phyloP scores from a whole-genome alignment of 2,329 filamentous ascomycete genomes.

The Fusarium sp. region DNA sequence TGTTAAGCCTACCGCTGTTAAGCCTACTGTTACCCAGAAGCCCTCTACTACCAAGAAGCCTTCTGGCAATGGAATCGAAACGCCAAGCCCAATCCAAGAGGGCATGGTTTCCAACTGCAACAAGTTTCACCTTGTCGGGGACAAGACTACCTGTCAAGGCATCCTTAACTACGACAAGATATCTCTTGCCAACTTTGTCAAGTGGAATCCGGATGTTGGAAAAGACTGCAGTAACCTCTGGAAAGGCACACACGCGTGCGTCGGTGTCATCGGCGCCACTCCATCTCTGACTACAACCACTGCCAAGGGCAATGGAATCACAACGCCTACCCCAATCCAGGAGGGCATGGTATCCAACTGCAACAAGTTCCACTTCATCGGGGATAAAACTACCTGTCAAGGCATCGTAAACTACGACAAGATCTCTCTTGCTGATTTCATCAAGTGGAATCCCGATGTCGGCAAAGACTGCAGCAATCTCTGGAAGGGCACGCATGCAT shows the following conservation, averaged over 20 bases:
- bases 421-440: constrained; percentile 4
- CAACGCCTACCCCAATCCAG: not conserved
- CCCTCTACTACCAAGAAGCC: not conserved
- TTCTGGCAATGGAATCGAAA: not conserved
- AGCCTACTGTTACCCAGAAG: not conserved
- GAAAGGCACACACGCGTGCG: not conserved
- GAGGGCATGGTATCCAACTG: constrained; percentile 10
- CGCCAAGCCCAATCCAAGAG: not conserved
- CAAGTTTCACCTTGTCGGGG: not conserved
- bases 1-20: too few relatives aligned
- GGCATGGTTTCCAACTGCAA: constrained; percentile 16
- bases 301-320: not conserved
- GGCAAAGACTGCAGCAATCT: not conserved
- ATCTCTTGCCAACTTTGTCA: not conserved
- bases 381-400: not conserved
- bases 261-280: not conserved
- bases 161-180: constrained; percentile 11
- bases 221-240: not conserved
- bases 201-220: constrained; percentile 12
- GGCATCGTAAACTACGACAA: constrained; percentile 12
- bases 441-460: constrained; percentile 4
- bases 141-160: not conserved
- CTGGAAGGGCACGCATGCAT: not conserved
- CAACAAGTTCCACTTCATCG: constrained; percentile 15
- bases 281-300: too few relatives aligned